Evolutionary conservation across 2,329 filamentous ascomycete species (phyloP), one percentile per base, ranked within the genome.

Genomic region (Xylaria sp.): DNA sequence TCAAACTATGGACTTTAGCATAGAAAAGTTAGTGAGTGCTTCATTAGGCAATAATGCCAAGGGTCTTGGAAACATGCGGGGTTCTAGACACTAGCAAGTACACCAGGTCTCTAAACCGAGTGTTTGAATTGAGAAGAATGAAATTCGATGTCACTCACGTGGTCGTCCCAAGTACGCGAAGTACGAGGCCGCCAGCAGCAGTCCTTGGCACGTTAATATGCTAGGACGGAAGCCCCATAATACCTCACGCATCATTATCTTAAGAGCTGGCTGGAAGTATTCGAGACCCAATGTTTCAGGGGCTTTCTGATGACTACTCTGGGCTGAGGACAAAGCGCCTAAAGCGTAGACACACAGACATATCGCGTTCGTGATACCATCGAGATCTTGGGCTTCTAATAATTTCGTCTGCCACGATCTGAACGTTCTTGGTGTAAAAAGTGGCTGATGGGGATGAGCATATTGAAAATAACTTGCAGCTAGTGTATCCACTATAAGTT

Each of bases 331-430:
- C 13, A 79, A 59, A 23, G 73, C 71, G 1, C 80, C 80, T n/a
- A 81, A 67, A 28, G 79, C 78, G 61, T 80, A 81, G 0, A 80
- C 77, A 41, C 75, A 77, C 13, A 80, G 74, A 60, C 80, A 81
- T 41, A 81, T 77, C 4, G 79, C 74, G 4, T 75, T 78, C 34
- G 75, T 75, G 20, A 77, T 72, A 18, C 75, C 72, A 52, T 76
- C 72, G 18, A 72, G 50, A 23, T 75, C 65, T 56, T 73, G 76
- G 18, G 70, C 65, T 15, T 76, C 73, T 28, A 76, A 56, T 41
- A 79, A 66, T 15, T 67, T 69, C 3, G 63, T 70, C 39, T 78
- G 75, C 77, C 79, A 78, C 1, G 63, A 57, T 18, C 72, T 69
- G 34, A 80, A 78, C 39, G 71, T 70, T 32, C 69, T 68, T 20